Evolutionary conservation across 805 yeast species (phyloP), one percentile per base, ranked within the genome.

Genomic region (Kregervanrija fluxuum): DNA sequence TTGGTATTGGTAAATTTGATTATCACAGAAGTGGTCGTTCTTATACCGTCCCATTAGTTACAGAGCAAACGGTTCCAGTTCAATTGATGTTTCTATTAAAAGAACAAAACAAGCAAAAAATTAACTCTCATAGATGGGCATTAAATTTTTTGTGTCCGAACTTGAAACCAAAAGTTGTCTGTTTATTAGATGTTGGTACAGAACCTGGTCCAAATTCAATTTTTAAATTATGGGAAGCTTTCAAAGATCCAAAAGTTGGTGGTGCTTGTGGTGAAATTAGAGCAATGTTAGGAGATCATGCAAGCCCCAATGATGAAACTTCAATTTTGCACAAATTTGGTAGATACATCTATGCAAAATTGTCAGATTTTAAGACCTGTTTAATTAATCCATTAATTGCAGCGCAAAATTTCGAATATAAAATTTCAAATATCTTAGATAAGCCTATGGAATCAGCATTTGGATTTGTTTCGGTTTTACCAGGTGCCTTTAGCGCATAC

Each of bases 231-330:
- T 91, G 97, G 97, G 79, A 82, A 60, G 77, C 90, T 32, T 91
- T 91, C 60, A 71, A 79, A 51, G 77, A 76, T 55, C 83, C 88
- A 2, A 77, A 78, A 47, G 95, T 91, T 30, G 98, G 95, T 11
- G 98, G 98, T 41, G 95, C 97, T 0, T 91, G 98, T 75, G 98
- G 98, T 50, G 98, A 91, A 62, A 90, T 91, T 65, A 79, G 82
- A 51, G 91, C 95, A 1, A 81, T 84, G 67, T 53, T 62, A 11
- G 66, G 66, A 9, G 52, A 49, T 33, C 58, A 55, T 37, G 50
- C 60, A 40, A 53, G 56, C 42, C 57, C 60, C 10, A 60, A 62
- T 40, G 65, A 60, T 50, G 65, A 62, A 22, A 48, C 49, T n/a
- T 48, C 59, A 14, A n/a, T 54, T 13, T 30, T 46, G 16, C 53